Percentiles rank a stretch among this genome's conserved stretches.
phyloP scores from a whole-genome alignment of 129 eudicot species.

The Daucus carota region DH1_v3.0 NC_030385.2:7909501-7910000 shows the following conservation, averaged over 20 bases:
- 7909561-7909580: too few relatives aligned
- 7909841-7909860: neutral
- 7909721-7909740: neutral
- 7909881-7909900: conserved; percentile 11
- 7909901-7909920: neutral
- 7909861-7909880: neutral
- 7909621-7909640: too few relatives aligned
- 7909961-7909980: neutral
- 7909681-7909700: neutral
- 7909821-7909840: neutral
- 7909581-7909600: too few relatives aligned
- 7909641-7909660: too few relatives aligned
- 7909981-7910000: neutral
- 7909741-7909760: neutral
- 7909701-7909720: neutral
- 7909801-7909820: neutral
- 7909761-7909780: neutral
- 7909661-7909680: neutral
- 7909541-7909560: too few relatives aligned
- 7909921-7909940: neutral
- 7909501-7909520: too few relatives aligned
- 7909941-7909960: neutral
- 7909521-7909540: too few relatives aligned
- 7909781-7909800: neutral
- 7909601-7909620: too few relatives aligned